phyloP scores from a whole-genome alignment of 1,139 yeast species.

The Candida mesenterica region DNA sequence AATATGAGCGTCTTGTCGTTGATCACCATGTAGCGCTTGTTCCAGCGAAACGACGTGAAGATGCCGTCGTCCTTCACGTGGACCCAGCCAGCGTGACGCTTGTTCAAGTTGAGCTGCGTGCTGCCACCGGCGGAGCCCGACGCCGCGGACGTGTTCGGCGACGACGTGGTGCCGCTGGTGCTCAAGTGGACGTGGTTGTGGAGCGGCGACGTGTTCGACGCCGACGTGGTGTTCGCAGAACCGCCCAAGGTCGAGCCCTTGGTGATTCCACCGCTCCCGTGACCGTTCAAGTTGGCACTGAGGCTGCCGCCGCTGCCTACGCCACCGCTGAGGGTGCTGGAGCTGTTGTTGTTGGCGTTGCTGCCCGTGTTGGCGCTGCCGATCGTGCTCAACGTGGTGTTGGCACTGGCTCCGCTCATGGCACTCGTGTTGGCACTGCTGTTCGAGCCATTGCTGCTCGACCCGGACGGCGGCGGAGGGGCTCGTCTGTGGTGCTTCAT shows the following conservation, averaged over 20 bases:
- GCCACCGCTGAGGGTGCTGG: slow-evolving; percentile 1
- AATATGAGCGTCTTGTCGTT: slow-evolving; percentile 74
- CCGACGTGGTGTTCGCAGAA: neutral
- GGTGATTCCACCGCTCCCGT: neutral
- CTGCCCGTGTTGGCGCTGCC: slow-evolving; percentile 1
- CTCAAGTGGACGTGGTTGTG: slow-evolving; percentile 1
- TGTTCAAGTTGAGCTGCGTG: slow-evolving; percentile 23
- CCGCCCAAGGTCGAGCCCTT: neutral
- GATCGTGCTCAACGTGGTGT: slow-evolving; percentile 5
- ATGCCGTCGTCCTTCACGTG: slow-evolving; percentile 89
- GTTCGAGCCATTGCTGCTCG: slow-evolving; percentile 22
- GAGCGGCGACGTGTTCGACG: neutral
- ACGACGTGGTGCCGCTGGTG: slow-evolving; percentile 3
- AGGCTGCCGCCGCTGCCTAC: neutral
- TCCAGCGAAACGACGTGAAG: slow-evolving; percentile 83
- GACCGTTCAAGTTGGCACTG: neutral
- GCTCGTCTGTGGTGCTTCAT: slow-evolving; percentile 46
- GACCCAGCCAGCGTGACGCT: slow-evolving; percentile 71
- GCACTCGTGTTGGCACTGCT: slow-evolving; percentile 1
- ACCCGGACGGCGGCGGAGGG: slow-evolving; percentile 32
- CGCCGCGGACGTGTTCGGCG: neutral
- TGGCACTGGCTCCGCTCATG: slow-evolving; percentile 6
- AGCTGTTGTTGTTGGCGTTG: slow-evolving; percentile 1
- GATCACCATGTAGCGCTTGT: slow-evolving; percentile 76
- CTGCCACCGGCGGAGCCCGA: slow-evolving; percentile 3